phyloP scores from a whole-genome alignment of 352 stramenopile genomes.

The Globisporangium echinulatum region DNA sequence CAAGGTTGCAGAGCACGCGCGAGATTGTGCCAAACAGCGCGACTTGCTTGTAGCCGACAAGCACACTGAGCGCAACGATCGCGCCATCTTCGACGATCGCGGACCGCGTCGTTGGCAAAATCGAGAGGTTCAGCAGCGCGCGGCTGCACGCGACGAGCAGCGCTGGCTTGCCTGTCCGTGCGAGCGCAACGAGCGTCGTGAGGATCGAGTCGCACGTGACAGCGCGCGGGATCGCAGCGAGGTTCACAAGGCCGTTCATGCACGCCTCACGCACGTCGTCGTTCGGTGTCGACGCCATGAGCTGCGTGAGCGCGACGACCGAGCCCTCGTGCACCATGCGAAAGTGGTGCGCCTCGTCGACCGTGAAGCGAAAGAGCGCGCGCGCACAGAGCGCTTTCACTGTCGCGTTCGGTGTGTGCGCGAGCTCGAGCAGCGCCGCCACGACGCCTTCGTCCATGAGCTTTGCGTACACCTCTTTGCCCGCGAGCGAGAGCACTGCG shows the following conservation, averaged over 20 bases:
- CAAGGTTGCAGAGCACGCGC: constrained; percentile 54
- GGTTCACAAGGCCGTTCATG: constrained; percentile 68
- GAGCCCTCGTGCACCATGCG: constrained; percentile 73
- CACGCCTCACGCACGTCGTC: constrained; percentile 53
- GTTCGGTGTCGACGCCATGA: constrained; percentile 42
- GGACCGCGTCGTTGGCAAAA: constrained; percentile 64
- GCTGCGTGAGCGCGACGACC: constrained; percentile 53
- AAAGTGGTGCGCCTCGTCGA: constrained; percentile 71
- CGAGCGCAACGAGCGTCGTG: constrained; percentile 37
- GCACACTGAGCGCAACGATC: constrained; percentile 43
- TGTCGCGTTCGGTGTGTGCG: constrained; percentile 51
- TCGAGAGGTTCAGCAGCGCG: constrained; percentile 72
- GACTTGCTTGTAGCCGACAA: constrained; percentile 30
- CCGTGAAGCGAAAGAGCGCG: constrained; percentile 61
- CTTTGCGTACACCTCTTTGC: constrained; percentile 48
- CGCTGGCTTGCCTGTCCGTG: constrained; percentile 20
- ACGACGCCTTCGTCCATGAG: constrained; percentile 76
- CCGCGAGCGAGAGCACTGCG: constrained; percentile 18
- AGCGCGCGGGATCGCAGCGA: constrained; percentile 58
- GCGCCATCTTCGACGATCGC: constrained; percentile 71
- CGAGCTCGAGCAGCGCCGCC: constrained; percentile 49
- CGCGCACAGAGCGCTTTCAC: constrained; percentile 68
- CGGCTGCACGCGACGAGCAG: constrained; percentile 37
- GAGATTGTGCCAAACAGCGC: constrained; percentile 36
- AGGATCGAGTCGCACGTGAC: constrained; percentile 69